Evolutionary conservation across 1,139 yeast genomes (phyloP).

Genomic region (Saccharomyces uvarum): DNA sequence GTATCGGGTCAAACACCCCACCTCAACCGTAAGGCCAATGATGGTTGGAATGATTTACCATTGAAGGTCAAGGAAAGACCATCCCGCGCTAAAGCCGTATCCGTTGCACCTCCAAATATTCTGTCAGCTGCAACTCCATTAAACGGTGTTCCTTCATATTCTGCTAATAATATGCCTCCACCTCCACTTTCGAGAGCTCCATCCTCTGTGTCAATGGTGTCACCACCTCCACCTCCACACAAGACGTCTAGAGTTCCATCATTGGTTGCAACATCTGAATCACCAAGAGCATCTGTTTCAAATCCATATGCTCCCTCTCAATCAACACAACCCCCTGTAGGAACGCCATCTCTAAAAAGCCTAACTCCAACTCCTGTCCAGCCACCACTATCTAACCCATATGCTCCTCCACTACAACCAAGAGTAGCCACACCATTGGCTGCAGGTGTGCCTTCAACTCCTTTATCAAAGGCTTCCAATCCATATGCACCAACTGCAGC

Average conservation of each 20-base stretch:
- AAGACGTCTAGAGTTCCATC: conserved; percentile 18
- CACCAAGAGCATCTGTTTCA: conserved; percentile 25
- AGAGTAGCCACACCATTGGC: conserved; percentile 26
- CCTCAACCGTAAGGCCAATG: conserved; percentile 50
- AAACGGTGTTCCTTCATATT: conserved; percentile 7
- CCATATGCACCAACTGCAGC: conserved; percentile 13
- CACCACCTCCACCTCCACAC: conserved; percentile 22
- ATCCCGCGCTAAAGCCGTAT: conserved; percentile 38
- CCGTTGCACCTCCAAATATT: conserved; percentile 23
- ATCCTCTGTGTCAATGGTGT: conserved; percentile 17
- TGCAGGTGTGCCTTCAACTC: conserved; percentile 18
- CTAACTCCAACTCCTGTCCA: conserved; percentile 18
- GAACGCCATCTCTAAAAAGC: conserved; percentile 1
- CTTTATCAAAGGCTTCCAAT: conserved; percentile 17
- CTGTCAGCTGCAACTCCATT: conserved; percentile 12
- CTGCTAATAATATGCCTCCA: conserved; percentile 12
- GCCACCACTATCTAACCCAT: conserved; percentile 13
- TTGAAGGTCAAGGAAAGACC: conserved; percentile 50
- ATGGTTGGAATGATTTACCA: conserved; percentile 94
- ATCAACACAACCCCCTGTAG: conserved; percentile 2
- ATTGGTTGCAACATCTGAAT: conserved; percentile 9
- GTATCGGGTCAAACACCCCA: conserved; percentile 33
- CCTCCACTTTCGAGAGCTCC: conserved; percentile 23
- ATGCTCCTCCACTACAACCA: conserved; percentile 12
- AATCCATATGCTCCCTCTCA: conserved; percentile 38